These are phyloP conservation scores for Umbelopsis ramanniana DNA, from an alignment of 192 early-diverging fungal genomes.

Conservation along the genomic window DNA sequence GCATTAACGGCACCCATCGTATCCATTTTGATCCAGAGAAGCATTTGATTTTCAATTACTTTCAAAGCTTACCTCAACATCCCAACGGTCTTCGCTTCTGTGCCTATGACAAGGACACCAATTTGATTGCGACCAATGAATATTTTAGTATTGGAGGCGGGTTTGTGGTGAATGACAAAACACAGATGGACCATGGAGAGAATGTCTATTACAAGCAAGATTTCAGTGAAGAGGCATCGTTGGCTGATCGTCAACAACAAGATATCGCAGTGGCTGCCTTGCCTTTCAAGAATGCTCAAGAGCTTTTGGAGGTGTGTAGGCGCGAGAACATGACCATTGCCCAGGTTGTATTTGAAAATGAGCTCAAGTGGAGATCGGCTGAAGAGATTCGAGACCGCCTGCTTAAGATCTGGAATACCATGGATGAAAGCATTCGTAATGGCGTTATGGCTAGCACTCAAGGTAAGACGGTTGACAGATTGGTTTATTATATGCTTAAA, in stretches of 20 bases:
- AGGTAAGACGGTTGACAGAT: conserved; percentile 37
- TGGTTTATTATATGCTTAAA: too few relatives aligned
- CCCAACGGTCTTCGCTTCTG: conserved; percentile 97
- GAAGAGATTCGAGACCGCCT: conserved; percentile 79
- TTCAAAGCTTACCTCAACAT: conserved; percentile 87
- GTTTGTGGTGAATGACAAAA: conserved; percentile 93
- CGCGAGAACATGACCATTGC: conserved; percentile 88
- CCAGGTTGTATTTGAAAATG: conserved; percentile 95
- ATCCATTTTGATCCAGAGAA: conserved; percentile 85
- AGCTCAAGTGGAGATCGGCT: conserved; percentile 86
- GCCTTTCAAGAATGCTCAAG: conserved; percentile 82
- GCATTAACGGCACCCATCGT: conserved; percentile 71
- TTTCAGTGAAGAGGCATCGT: conserved; percentile 37
- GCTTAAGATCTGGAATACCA: conserved; percentile 87
- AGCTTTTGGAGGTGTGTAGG: conserved; percentile 80
- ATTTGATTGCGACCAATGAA: conserved; percentile 92
- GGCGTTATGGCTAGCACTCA: conserved; percentile 62
- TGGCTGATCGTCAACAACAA: conserved; percentile 62
- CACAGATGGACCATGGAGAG: conserved; percentile 74
- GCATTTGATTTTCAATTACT: conserved; percentile 89
- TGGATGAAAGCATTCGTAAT: conserved; percentile 85
- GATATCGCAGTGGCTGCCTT: conserved; percentile 78
- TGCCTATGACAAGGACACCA: conserved; percentile 78
- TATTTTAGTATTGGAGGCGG: conserved; percentile 97
- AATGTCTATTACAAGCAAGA: conserved; percentile 54